Base-by-base conservation (phyloP, 2,329 filamentous ascomycete genomes). In the Fusarium verticillioides region DNA sequence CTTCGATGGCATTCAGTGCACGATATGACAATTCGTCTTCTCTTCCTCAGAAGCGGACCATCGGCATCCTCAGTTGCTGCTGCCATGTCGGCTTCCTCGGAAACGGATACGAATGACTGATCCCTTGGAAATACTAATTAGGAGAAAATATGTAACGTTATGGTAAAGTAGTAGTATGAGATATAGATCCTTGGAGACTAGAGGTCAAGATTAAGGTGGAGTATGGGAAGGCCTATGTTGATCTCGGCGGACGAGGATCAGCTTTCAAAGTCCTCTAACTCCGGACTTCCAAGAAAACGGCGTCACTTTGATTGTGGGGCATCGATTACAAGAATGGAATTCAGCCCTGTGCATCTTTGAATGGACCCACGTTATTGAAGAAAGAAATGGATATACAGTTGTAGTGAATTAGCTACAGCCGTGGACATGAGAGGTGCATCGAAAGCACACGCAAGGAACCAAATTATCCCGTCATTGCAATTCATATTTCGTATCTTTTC, bases 1-100 rank as follows among this genome's bases (percentile, higher is more conserved):
- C 90, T 85, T 69, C 89, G 84, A 79, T 91, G 90, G 73, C 90
- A 92, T 77, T 92, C 89, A 16, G 86, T 89, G 74, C 90, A 92
- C 12, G 88, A 91, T 64, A 91, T 89, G 49, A 91, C 88, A 46
- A 89, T 84, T 43, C 90, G 85, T 75, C 88, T 86, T 72, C 90
- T 84, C 80, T 91, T 91, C 63, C 87, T 85, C 9, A 61, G 52
- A 26, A 44, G 69, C 15, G 62, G 60, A 21, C 58, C 70, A 32
- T 70, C 49, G 10, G 28, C 56, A 39, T 50, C 58, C 42, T 43
- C 40, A 18, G 18, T 28, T 10, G 49, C 53, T 42, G 43, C 57
- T 36, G 50, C 47, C 70, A 78, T 78, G 43, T 21, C 54, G 15
- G 28, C 21, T 26, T 50, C 42, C 19, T 40, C 49, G 47, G 39